A percentile compares a stretch with the other conserved stretches of the same genome.
phyloP scores from a whole-genome alignment of 495 filamentous ascomycete genomes.

The Hypoxylon lienhwacheense region DNA sequence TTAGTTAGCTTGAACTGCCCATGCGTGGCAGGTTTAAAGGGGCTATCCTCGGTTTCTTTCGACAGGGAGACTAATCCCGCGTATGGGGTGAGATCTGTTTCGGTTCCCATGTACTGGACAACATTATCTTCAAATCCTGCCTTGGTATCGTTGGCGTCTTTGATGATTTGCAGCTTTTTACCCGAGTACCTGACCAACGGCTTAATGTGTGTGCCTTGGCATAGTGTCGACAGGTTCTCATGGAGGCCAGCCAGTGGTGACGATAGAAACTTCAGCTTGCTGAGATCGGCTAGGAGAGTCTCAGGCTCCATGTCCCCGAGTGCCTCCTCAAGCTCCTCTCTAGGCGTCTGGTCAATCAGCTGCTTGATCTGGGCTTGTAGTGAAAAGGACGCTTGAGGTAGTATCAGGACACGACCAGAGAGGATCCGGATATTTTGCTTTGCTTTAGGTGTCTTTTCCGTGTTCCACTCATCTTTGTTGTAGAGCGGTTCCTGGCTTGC shows the following conservation, averaged over 20 bases:
- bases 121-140: not conserved
- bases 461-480: constrained; percentile 5
- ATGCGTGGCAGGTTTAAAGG: constrained; percentile 49
- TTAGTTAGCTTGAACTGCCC: constrained; percentile 51
- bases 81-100: constrained; percentile 31
- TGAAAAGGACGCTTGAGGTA: constrained; percentile 50
- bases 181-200: constrained; percentile 30
- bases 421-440: no score
- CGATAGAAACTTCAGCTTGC: constrained; percentile 42
- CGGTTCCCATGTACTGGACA: constrained; percentile 7
- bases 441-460: constrained; percentile 36
- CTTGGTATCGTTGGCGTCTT: not conserved
- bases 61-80: constrained; percentile 33
- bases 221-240: constrained; percentile 46
- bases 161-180: not conserved
- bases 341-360: constrained; percentile 38
- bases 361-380: constrained; percentile 41
- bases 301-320: constrained; percentile 2
- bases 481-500: constrained; percentile 6
- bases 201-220: constrained; percentile 50
- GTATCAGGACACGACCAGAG: constrained; percentile 46
- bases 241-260: constrained; percentile 48
- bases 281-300: constrained; percentile 2
- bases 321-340: constrained; percentile 21
- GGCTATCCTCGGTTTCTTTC: constrained; percentile 21